Evolutionary conservation across 805 yeast genomes (phyloP).

Genomic region (Lipomyces anomalus): DNA sequence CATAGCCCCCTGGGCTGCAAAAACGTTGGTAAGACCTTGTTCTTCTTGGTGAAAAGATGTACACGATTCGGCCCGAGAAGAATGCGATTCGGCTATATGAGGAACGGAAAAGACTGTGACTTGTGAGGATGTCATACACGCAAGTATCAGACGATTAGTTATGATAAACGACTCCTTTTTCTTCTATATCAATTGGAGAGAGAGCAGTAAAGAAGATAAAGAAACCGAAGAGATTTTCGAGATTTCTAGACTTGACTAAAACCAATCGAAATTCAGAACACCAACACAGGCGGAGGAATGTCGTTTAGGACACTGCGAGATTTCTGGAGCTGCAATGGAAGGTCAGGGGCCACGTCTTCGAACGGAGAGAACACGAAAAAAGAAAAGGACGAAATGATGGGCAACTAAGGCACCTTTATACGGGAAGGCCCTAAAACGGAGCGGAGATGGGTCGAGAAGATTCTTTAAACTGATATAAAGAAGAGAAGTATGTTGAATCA

Average conservation of each 20-base stretch:
- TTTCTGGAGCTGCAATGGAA: constrained; percentile 8
- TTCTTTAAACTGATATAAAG: background rate
- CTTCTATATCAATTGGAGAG: no score
- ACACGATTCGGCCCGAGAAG: background rate
- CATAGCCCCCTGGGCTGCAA: background rate
- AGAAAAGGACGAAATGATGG: constrained; percentile 8
- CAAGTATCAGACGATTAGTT: background rate
- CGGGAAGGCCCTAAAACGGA: constrained; percentile 13
- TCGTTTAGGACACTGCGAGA: constrained; percentile 11
- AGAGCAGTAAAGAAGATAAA: no score
- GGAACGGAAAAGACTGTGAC: constrained; percentile 2
- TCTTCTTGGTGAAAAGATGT: background rate
- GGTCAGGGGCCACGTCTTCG: constrained; percentile 6
- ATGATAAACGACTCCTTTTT: background rate
- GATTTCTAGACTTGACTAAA: no score
- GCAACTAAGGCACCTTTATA: constrained; percentile 8
- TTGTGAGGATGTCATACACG: background rate
- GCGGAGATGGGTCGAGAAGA: background rate
- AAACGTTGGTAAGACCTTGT: background rate
- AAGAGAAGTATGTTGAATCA: background rate
- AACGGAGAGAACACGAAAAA: constrained; percentile 1
- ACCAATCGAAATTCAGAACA: no score
- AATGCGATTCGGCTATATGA: background rate
- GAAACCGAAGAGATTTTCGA: no score
- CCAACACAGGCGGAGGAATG: constrained; percentile 7